These are phyloP conservation scores for Sherardia arvensis DNA, from an alignment of 257 asterid genomes.

Conservation along the genomic window DNA sequence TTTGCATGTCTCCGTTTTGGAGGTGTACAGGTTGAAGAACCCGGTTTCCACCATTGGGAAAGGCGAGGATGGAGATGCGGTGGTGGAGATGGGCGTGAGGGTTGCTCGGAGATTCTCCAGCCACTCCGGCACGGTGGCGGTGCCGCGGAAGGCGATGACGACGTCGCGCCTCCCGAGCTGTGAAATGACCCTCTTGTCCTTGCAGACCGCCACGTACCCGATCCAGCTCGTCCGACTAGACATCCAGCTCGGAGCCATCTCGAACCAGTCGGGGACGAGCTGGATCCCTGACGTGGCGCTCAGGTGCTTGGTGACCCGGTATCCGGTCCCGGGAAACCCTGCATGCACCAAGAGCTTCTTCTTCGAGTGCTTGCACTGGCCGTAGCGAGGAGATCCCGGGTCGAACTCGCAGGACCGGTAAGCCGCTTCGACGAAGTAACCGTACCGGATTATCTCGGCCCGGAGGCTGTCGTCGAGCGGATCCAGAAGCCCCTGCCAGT, in stretches of 20 bases:
- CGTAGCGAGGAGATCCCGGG: conserved; percentile 44
- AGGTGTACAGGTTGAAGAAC: conserved; percentile 73
- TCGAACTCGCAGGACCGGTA: conserved; percentile 55
- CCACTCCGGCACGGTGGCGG: conserved; percentile 80
- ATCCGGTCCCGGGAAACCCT: conserved; percentile 44
- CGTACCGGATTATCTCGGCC: conserved; percentile 62
- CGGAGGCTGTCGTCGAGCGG: conserved; percentile 68
- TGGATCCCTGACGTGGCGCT: conserved; percentile 58
- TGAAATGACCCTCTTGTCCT: conserved; percentile 45
- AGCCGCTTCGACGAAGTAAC: conserved; percentile 62
- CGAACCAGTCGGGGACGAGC: conserved; percentile 45
- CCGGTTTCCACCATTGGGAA: conserved; percentile 89
- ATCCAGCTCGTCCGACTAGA: conserved; percentile 64
- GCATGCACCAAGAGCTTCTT: conserved; percentile 25
- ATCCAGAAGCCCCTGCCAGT: conserved; percentile 81
- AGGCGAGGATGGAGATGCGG: not conserved
- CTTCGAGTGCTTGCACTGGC: conserved; percentile 43
- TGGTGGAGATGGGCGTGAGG: conserved; percentile 33
- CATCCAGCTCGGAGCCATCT: conserved; percentile 47
- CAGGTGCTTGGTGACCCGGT: conserved; percentile 46
- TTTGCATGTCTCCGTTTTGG: conserved; percentile 24
- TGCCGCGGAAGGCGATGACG: conserved; percentile 81
- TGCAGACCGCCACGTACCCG: conserved; percentile 72
- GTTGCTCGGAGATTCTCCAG: conserved; percentile 74
- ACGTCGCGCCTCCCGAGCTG: conserved; percentile 85